phyloP scores from a whole-genome alignment of 495 filamentous ascomycete genomes.

The Xylaria palmicola region DNA sequence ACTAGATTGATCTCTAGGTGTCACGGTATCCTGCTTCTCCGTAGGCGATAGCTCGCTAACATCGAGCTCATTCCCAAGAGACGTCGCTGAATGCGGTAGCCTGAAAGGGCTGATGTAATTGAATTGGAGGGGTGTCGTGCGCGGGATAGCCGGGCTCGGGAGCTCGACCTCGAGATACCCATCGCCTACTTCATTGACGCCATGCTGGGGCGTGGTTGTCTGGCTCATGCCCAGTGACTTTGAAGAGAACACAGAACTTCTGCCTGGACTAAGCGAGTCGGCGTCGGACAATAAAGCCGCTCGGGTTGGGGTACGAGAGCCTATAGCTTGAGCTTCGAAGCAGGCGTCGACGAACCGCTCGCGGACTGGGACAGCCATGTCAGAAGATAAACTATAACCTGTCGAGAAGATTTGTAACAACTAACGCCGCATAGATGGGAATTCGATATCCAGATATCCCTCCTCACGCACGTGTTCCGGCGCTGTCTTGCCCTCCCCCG shows the following conservation, averaged over 20 bases:
- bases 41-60: neutral
- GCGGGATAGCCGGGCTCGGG: slow-evolving; percentile 6
- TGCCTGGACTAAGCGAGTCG: neutral
- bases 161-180: neutral
- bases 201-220: neutral
- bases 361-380: slow-evolving; percentile 15
- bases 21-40: neutral
- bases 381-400: neutral
- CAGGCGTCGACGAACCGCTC: slow-evolving; percentile 25
- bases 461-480: slow-evolving; percentile 16
- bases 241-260: neutral
- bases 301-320: slow-evolving; percentile 1
- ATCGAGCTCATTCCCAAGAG: neutral
- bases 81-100: neutral
- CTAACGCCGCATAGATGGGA: slow-evolving; percentile 16
- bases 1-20: too few relatives aligned
- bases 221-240: neutral
- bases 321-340: slow-evolving; percentile 19
- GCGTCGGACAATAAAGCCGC: slow-evolving; percentile 6
- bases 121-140: neutral
- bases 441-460: slow-evolving; percentile 25
- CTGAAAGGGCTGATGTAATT: neutral
- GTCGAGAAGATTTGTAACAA: neutral
- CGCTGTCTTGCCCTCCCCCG: slow-evolving; percentile 7
- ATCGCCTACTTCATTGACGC: neutral